Base-by-base conservation (phyloP, 805 yeast genomes). In the Trichomonascus vanleenenianus region DNA sequence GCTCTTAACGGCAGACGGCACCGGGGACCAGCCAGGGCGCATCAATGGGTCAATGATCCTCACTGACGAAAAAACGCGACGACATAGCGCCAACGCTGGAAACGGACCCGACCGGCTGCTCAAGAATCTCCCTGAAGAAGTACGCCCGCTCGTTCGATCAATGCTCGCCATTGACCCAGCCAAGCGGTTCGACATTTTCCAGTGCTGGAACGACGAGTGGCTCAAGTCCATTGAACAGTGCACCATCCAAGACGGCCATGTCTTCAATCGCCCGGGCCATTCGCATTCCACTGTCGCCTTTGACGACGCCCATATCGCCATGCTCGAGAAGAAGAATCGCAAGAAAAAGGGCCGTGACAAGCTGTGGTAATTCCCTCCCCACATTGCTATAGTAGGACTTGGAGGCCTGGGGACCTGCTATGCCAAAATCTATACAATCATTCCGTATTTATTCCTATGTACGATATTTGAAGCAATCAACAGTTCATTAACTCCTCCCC, bases 221-320 rank as follows among this genome's bases (percentile, higher is more conserved):
- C 67, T 79, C 44, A 50, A 64, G 35, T 56, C 68, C 2, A 82
- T 84, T 7, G 72, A 77, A 18, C 80, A 79, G 83, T 89, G 97
- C 65, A 74, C 84, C 2, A 75, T 57, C 12, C 50, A 49, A 33
- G 53, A 45, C 12, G 48, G 50, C 18, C 36, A 42, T 48, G 47
- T 68, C 34, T 63, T 68, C 42, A 65, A 65, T 30, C 77, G 79
- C 16, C 63, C 68, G 6, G 81, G 79, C 56, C 97, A 89, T 60
- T 73, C 73, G 30, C 97, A 89, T 61, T 86, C 96, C 1, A 78
- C 77, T 53, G 97, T 89, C 42, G 96, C 88, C 55, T 95, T 85
- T 61, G 81, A 86, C 49, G 95, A 86, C 56, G 97, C 97, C 0
- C 97, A 89, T 63, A 89, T 89, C 66, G 96, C 97, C 9, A 83